Percentiles rank a stretch among this genome's conserved stretches.
phyloP scores from a whole-genome alignment of 176 grass and related monocot species.

The Coix lacrymajobi region DNA sequence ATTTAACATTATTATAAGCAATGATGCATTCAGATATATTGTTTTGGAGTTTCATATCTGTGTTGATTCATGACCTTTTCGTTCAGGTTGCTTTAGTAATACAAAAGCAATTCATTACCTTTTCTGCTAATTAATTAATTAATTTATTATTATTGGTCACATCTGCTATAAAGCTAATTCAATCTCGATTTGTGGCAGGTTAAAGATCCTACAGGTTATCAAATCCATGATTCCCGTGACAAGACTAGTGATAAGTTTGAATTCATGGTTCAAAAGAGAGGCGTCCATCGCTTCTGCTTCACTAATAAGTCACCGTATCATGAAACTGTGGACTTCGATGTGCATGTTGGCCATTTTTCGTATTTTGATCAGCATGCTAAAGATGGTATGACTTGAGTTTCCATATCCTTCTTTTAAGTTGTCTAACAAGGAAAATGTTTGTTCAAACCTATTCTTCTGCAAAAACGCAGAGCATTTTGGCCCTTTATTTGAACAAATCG shows the following conservation, averaged over 20 bases:
- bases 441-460: background rate
- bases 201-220: conserved; percentile 59
- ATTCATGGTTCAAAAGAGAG: conserved; percentile 74
- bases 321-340: conserved; percentile 93
- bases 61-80: background rate
- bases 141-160: background rate
- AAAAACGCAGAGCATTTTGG: conserved; percentile 77
- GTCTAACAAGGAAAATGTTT: background rate
- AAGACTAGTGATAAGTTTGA: conserved; percentile 93
- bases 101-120: background rate
- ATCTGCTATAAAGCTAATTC: background rate
- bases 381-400: conserved; percentile 53
- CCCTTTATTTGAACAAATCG: conserved; percentile 85
- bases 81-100: background rate
- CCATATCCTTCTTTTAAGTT: background rate
- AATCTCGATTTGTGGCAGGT: conserved; percentile 41
- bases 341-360: conserved; percentile 69
- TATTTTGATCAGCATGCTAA: conserved; percentile 86
- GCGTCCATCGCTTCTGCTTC: conserved; percentile 85
- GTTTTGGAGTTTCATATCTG: background rate
- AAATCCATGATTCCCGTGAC: conserved; percentile 71
- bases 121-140: background rate
- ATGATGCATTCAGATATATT: background rate
- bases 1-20: background rate
- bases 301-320: conserved; percentile 85